phyloP scores from a whole-genome alignment of 345 rosid species.

The Lenwebbia sp. region DNA sequence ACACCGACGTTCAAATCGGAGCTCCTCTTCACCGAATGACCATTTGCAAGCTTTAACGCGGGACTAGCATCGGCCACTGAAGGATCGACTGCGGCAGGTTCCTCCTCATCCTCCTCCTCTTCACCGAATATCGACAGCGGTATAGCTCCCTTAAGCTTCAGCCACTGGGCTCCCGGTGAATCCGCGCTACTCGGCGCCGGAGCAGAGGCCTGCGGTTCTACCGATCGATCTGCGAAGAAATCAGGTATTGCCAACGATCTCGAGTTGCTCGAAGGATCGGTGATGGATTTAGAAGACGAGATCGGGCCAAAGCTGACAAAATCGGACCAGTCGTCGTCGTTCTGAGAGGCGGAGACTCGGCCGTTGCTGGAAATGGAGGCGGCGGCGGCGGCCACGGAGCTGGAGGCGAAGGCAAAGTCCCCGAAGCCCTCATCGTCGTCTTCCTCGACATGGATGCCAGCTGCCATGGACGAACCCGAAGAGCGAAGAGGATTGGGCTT shows the following conservation, averaged over 20 bases:
- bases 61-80: slow-evolving; percentile 13
- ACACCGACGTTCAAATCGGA: slow-evolving; percentile 7
- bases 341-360: slow-evolving; percentile 12
- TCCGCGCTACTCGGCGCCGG: slow-evolving; percentile 5
- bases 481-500: background rate
- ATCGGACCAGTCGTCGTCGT: slow-evolving; percentile 82
- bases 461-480: background rate
- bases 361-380: slow-evolving; percentile 14
- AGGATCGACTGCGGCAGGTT: slow-evolving; percentile 18
- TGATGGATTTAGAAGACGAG: background rate
- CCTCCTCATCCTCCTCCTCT: slow-evolving; percentile 26
- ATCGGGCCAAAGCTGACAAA: slow-evolving; percentile 28
- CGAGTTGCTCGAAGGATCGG: slow-evolving; percentile 18
- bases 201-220: background rate
- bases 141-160: slow-evolving; percentile 48
- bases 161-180: slow-evolving; percentile 26
- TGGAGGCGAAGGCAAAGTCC: slow-evolving; percentile 28
- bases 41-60: slow-evolving; percentile 7
- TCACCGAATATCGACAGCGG: slow-evolving; percentile 88
- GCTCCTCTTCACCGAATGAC: slow-evolving; percentile 12
- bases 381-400: slow-evolving; percentile 1
- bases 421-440: slow-evolving; percentile 45
- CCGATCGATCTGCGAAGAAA: slow-evolving; percentile 5
- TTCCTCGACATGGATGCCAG: slow-evolving; percentile 7
- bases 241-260: background rate